Base-by-base conservation (phyloP, 2,329 filamentous ascomycete species). In the Sporothrix curviconia region DNA sequence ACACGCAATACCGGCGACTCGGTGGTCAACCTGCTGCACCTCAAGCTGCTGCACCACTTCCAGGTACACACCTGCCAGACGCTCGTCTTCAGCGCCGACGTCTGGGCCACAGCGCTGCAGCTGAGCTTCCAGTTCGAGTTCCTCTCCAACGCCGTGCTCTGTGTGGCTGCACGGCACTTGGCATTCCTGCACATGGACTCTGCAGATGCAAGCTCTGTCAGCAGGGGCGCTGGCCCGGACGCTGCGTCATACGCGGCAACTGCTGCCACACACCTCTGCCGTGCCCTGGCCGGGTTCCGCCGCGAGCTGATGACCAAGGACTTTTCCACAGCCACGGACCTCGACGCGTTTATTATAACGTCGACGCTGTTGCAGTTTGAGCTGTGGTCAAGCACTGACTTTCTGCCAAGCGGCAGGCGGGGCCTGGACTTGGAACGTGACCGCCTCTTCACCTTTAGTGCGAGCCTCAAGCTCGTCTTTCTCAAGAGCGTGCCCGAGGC, bases 41-140 rank as follows among this genome's bases (percentile, higher is more conserved):
- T 66, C 51, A 62, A 61, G 49, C 53, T 66, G 5, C 58, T 64
- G 17, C 63, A 66, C 59, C 64, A 66, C 56, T 66, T 65, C 52
- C 61, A 64, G 22, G 52, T 39, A 22, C 52, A 47, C n/a, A 66
- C 64, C 0, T 50, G 58, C 19, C 36, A 61, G 11, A 66, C 65
- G 3, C 61, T 66, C 24, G 36, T 66, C 3, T 52, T 61, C 24
- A 22, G 44, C 0, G 51, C 55, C 9, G 60, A 61, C 3, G 57
- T 57, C 15, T 66, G 64, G 61, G 58, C 56, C 4, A 12, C 57
- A 6, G 57, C 60, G 17, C 40, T 63, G 5, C 64, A 64, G 53
- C 57, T 67, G 8, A 61, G 60, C 9, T 65, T 66, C 40, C 51
- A 63, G 22, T 65, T 61, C 25, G 62, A 64, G 17, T 66, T 61